Base-by-base conservation (phyloP, 2,329 filamentous ascomycete species). In the Leptoxyphium fumago region DNA sequence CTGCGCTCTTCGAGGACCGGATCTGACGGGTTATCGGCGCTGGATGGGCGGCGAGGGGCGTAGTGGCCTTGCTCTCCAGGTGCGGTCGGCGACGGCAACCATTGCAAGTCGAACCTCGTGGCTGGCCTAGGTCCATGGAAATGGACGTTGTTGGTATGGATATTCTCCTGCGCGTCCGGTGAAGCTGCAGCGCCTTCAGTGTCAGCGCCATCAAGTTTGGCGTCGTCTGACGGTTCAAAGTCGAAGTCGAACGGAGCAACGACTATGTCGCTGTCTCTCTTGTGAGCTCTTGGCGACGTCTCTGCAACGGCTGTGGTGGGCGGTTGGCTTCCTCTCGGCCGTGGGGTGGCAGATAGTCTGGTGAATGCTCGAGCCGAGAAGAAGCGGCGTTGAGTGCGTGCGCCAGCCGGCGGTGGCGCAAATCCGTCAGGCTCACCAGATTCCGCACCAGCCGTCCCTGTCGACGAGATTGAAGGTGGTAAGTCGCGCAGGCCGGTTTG, bases 221-320 rank as follows among this genome's bases (percentile, higher is more conserved):
- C 7, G 3, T 26, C 21, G 7, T 26, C 21, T 26, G 21, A 3
- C 3, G 21, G 21, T 26, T 26, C 21, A 7, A 26, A 26, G 21
- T 44, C 32, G 29, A 43, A 29, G 38, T 46, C 41, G 40, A 38
- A 43, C 39, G 29, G 28, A 47, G 44, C 9, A 42, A 21, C 11
- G 21, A 42, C 21, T 26, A 26, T 26, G 21, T 26, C 21, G 21
- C 21, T 26, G 21, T 26, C 21, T 26, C 21, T 26, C 21, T 26
- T 26, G 21, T 7, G 21, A 26, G 21, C 21, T 26, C 21, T 26
- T 26, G 21, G 21, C 21, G 21, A 26, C 7, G 21, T 26, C 21
- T 26, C 21, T 4, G 21, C 21, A 7, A 26, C 21, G 3, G 21
- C 21, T 26, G 21, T 26, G 21, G 21, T 26, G 21, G 21, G 21